Evolutionary conservation across 116 monocot species (phyloP).

Genomic region (Posidonia oceanica): DNA sequence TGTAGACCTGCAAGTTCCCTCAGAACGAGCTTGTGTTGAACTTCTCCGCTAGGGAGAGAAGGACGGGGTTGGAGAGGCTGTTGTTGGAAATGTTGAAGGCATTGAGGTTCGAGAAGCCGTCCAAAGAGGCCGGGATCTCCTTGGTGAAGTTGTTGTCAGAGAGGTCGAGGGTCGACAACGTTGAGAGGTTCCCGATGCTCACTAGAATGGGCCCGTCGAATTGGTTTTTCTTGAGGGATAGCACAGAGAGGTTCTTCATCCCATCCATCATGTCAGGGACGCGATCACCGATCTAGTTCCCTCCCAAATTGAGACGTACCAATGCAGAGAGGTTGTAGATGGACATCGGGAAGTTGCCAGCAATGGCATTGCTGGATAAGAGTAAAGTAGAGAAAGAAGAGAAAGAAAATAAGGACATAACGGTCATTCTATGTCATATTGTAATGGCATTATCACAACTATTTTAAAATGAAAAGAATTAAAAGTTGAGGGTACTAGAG

Average conservation of each 20-base stretch:
- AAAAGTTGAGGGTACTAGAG: too few species aligned
- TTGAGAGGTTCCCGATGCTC: slow-evolving; percentile 37
- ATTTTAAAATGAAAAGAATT: too few species aligned
- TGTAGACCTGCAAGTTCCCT: slow-evolving; percentile 75
- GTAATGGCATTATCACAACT: too few species aligned
- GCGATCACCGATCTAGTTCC: slow-evolving; percentile 20
- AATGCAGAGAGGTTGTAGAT: slow-evolving; percentile 40
- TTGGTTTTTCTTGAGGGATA: slow-evolving; percentile 31
- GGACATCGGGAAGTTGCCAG: slow-evolving; percentile 6
- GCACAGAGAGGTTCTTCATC: slow-evolving; percentile 32
- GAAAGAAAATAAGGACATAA: too few species aligned
- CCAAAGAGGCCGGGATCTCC: slow-evolving; percentile 35
- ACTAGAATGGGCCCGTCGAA: slow-evolving; percentile 41
- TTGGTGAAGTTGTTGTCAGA: slow-evolving; percentile 57
- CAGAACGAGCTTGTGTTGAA: slow-evolving; percentile 59
- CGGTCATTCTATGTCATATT: too few species aligned
- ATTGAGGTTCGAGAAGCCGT: slow-evolving; percentile 29
- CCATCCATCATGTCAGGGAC: slow-evolving; percentile 36
- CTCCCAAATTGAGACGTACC: slow-evolving; percentile 20
- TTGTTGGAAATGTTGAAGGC: slow-evolving; percentile 69
- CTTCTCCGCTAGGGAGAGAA: slow-evolving; percentile 32
- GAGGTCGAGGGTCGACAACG: slow-evolving; percentile 31
- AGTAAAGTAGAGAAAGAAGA: too few species aligned
- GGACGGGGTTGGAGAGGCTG: slow-evolving; percentile 56
- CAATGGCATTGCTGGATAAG: slow-evolving; percentile 7